Evolutionary conservation across 768 basidiomycete species (phyloP), one percentile per base, ranked within the genome.

Genomic region (Mrakia gelida): DNA sequence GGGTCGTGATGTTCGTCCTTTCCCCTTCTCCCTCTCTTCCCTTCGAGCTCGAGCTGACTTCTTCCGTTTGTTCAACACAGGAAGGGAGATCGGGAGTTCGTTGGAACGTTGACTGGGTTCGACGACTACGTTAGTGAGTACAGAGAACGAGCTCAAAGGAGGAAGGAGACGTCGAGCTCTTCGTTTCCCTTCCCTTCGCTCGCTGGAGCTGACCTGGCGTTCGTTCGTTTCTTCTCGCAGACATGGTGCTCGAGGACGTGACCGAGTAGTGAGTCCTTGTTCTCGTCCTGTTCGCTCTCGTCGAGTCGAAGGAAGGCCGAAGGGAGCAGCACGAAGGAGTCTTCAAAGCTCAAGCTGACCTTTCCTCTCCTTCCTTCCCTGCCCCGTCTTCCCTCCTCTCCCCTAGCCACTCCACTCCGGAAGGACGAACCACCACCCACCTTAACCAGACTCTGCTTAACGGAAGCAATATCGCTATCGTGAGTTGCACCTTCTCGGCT

Each of bases 101-200:
- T 92, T 32, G 96, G 96, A 16, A 97, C 91, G 3, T 87, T 99
- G 61, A 88, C 96, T 49, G 96, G 96, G 2, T 99, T 99, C 82
- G 96, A 99, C 84, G 96, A 99, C 85, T 99, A 96, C 85, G 96
- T 99, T 85, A 99, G 96, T 98, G 84, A 89, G 96, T 95, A 26
- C 4, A 38, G 16, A 43, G 26, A 16, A 18, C 32, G 15, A 18
- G 28, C 30, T 34, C 18, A 28, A 21, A 49, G 45, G 15, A 49
- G 45, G 45, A 49, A 49, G 7, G 45, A 45, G 45, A 15, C 38
- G 34, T 23, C 67, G 67, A 70, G 34, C 67, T 70, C 56, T 23
- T n/a, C 75, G n/a, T 52, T 28, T 52, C 32, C 52, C 28, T 65
- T n/a, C 10, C 63, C 28, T 30, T 30, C 30, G 16, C 26, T 21